Percentiles rank a stretch among this genome's conserved stretches.
phyloP scores from a whole-genome alignment of 139 green algal genomes.

The Coelastrella sp. region DNA sequence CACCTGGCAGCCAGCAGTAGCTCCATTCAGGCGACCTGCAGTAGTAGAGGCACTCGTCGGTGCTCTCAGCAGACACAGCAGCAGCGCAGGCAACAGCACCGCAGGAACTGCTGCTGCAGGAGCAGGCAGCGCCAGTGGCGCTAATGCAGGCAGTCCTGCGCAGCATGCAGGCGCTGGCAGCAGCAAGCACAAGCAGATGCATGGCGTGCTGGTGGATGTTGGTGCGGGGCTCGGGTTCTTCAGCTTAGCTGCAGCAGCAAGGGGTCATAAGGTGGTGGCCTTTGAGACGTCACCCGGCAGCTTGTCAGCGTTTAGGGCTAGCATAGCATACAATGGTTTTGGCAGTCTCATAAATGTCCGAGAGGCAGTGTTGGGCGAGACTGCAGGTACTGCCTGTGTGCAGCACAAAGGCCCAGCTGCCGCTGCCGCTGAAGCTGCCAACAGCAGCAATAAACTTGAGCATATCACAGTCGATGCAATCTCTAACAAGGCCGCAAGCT shows the following conservation, averaged over 20 bases:
- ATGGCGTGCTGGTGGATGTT: conserved; percentile 79
- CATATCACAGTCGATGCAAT: neutral
- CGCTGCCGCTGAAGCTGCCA: neutral
- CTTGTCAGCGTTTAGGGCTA: conserved; percentile 68
- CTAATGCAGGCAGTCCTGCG: neutral
- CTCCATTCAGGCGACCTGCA: conserved; percentile 60
- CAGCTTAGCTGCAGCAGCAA: conserved; percentile 81
- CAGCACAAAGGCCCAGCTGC: neutral
- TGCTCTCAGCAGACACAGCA: conserved; percentile 56
- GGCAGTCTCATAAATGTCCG: conserved; percentile 65
- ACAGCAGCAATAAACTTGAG: neutral
- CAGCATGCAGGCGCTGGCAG: neutral
- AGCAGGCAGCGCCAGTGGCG: too few species aligned
- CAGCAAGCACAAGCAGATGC: neutral
- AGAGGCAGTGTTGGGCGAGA: conserved; percentile 52
- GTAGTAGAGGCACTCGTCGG: conserved; percentile 86
- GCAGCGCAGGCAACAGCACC: neutral
- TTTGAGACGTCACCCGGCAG: conserved; percentile 76
- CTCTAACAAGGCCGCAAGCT: too few species aligned
- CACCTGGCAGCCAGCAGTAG: conserved; percentile 77
- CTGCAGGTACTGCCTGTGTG: conserved; percentile 54
- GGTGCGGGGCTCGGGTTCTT: conserved; percentile 85
- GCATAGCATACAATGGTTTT: conserved; percentile 82
- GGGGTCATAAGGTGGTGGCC: conserved; percentile 78
- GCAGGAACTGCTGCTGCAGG: neutral